Evolutionary conservation across 495 filamentous ascomycete genomes (phyloP).

Genomic region (Lepraria neglecta): DNA sequence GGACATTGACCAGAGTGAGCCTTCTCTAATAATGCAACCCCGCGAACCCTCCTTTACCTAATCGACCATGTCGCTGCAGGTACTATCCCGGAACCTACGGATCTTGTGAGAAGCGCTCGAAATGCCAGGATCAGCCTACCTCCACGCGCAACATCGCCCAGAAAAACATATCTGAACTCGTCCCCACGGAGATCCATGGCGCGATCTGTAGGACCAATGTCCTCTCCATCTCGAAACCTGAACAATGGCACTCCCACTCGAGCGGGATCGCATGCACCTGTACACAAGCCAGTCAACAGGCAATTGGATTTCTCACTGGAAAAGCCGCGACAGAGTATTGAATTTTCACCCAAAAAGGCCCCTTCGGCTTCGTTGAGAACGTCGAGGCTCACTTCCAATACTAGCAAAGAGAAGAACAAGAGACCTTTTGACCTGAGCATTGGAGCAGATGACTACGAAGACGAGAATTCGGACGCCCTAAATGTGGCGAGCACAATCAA

Average conservation of each 20-base stretch:
- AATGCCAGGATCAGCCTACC: conserved; percentile 30
- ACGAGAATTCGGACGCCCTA: conserved; percentile 2
- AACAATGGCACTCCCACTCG: conserved; percentile 26
- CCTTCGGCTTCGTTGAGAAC: background rate
- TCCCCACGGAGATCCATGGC: conserved; percentile 34
- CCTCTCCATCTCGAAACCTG: conserved; percentile 20
- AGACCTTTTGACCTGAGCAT: conserved; percentile 24
- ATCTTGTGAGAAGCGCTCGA: conserved; percentile 32
- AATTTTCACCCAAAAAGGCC: conserved; percentile 6
- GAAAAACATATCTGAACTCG: conserved; percentile 39
- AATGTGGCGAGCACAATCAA: conserved; percentile 8
- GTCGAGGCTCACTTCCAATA: conserved; percentile 3
- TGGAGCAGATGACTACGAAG: conserved; percentile 18
- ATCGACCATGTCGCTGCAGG: conserved; percentile 29
- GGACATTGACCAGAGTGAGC: conserved; percentile 41
- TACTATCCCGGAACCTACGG: conserved; percentile 41
- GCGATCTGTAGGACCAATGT: conserved; percentile 23
- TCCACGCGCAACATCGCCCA: conserved; percentile 40
- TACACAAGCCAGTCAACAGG: conserved; percentile 6
- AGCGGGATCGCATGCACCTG: conserved; percentile 20
- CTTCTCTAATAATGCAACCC: background rate
- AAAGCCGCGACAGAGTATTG: conserved; percentile 11
- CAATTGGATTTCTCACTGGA: conserved; percentile 14
- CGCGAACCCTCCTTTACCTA: background rate
- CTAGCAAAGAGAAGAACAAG: conserved; percentile 23